Evolutionary conservation across 306 rosid genomes (phyloP).

Genomic region (Hippophae rhamnoides): DNA sequence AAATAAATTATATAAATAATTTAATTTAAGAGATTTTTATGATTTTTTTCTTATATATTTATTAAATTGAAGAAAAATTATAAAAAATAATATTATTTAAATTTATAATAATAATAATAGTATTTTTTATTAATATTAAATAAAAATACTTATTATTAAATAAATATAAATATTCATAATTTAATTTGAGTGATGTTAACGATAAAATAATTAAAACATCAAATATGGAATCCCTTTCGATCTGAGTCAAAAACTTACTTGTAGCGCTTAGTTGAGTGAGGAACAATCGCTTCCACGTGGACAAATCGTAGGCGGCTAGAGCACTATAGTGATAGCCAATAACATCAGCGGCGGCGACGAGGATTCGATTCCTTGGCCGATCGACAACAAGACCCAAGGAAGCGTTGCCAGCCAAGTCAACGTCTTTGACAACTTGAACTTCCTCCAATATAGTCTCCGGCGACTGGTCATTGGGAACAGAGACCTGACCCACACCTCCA

Average conservation of each 20-base stretch:
- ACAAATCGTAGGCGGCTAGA: conserved; percentile 61
- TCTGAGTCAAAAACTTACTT: conserved; percentile 27
- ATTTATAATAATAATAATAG: too few relatives aligned
- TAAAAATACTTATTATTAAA: too few relatives aligned
- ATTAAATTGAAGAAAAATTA: too few relatives aligned
- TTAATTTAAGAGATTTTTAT: too few relatives aligned
- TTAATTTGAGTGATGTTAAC: too few relatives aligned
- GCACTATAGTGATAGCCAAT: conserved; percentile 45
- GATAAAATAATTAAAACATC: too few relatives aligned
- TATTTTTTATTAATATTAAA: too few relatives aligned
- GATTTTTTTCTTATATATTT: too few relatives aligned
- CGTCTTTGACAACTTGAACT: conserved; percentile 35
- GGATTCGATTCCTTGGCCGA: conserved; percentile 46
- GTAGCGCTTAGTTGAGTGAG: conserved; percentile 53
- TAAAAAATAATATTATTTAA: too few relatives aligned
- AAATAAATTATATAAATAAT: too few relatives aligned
- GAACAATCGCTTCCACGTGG: conserved; percentile 61
- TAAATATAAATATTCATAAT: too few relatives aligned
- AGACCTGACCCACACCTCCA: conserved; percentile 58
- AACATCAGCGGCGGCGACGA: conserved; percentile 50
- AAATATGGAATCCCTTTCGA: not conserved
- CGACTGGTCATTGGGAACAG: conserved; percentile 23
- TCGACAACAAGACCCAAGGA: conserved; percentile 59
- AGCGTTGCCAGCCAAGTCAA: conserved; percentile 50
- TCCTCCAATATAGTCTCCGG: conserved; percentile 33